phyloP scores from a whole-genome alignment of 2,329 filamentous ascomycete species.

The Phaeoacremonium minimum region DNA sequence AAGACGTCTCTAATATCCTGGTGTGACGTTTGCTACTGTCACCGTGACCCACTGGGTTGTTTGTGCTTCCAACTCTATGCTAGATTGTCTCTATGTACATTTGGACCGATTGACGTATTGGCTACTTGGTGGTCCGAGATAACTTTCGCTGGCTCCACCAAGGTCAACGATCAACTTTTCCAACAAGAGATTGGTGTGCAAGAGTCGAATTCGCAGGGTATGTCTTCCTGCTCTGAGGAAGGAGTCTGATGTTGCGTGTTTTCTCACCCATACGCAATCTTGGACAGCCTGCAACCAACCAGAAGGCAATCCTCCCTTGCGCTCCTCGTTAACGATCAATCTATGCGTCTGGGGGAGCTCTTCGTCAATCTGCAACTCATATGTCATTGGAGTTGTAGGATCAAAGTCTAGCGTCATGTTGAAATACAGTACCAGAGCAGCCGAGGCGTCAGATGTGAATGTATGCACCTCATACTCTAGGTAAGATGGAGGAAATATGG shows the following conservation, averaged over 20 bases:
- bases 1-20: too few relatives aligned
- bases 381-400: constrained; percentile 32
- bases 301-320: constrained; percentile 4
- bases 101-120: too few relatives aligned
- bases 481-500: not conserved
- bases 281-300: constrained; percentile 11
- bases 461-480: constrained; percentile 5
- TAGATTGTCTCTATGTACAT: too few relatives aligned
- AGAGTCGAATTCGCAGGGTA: constrained; percentile 18
- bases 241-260: constrained; percentile 1
- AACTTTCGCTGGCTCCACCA: constrained; percentile 26
- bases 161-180: constrained; percentile 29
- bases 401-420: constrained; percentile 28
- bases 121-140: constrained; percentile 29
- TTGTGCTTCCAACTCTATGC: too few relatives aligned
- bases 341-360: constrained; percentile 8
- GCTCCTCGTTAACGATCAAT: constrained; percentile 18
- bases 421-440: constrained; percentile 29
- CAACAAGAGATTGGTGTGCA: constrained; percentile 22
- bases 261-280: constrained; percentile 10
- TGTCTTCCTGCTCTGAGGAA: constrained; percentile 9
- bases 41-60: too few relatives aligned
- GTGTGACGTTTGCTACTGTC: too few relatives aligned
- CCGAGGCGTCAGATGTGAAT: not conserved
- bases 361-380: constrained; percentile 33